Percentiles rank a stretch among this genome's conserved stretches.
These are phyloP conservation scores for Cladosporium cucumerinum DNA, from an alignment of 2,329 filamentous ascomycete species.

Conservation along the genomic window DNA sequence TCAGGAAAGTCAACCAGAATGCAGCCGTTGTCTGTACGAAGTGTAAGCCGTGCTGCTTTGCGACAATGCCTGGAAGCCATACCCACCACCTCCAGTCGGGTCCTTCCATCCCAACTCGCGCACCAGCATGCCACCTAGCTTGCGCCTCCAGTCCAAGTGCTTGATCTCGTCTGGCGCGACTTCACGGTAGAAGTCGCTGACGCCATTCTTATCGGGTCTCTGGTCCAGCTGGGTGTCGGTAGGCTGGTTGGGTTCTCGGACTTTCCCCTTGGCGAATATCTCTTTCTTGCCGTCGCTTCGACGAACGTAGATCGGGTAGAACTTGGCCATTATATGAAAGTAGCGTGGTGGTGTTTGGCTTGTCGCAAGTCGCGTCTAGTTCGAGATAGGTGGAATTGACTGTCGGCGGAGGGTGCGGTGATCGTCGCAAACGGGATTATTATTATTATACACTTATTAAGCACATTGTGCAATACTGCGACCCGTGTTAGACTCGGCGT, in stretches of 20 bases:
- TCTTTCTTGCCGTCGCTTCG: conserved; percentile 51
- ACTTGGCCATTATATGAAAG: conserved; percentile 40
- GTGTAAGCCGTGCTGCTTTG: conserved; percentile 2
- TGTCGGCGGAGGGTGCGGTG: neutral
- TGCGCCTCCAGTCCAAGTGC: conserved; percentile 56
- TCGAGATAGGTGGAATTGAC: neutral
- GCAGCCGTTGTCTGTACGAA: conserved; percentile 40
- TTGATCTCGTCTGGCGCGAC: conserved; percentile 51
- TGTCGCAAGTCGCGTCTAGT: neutral
- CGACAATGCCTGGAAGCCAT: neutral
- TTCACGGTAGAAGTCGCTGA: conserved; percentile 54
- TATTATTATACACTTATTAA: neutral
- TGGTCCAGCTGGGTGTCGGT: conserved; percentile 51
- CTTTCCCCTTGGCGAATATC: conserved; percentile 49
- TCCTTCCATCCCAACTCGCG: conserved; percentile 42
- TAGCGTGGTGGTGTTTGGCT: neutral
- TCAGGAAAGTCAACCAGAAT: conserved; percentile 55
- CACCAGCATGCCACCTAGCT: conserved; percentile 57
- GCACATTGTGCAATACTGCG: neutral
- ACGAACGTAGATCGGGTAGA: conserved; percentile 47
- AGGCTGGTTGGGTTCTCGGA: conserved; percentile 52
- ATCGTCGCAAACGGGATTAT: neutral
- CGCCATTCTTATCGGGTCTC: conserved; percentile 51
- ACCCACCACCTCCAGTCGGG: conserved; percentile 19
- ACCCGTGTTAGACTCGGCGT: neutral